Conservation (phyloP, 169 alveolate species). For the Theileria annulata region DNA sequence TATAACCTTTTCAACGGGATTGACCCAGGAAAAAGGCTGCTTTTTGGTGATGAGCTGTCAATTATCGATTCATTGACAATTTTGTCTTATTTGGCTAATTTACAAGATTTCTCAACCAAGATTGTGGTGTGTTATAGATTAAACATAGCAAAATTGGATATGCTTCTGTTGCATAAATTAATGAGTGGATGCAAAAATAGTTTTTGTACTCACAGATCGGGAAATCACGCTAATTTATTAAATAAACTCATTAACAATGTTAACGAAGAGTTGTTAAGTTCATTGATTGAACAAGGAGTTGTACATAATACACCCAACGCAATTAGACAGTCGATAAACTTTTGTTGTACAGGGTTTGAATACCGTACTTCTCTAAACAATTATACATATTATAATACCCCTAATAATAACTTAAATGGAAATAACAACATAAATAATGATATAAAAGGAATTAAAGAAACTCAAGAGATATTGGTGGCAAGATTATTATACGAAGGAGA, state of each 20-base stretch:
- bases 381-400: too few relatives aligned
- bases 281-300: conserved; percentile 20
- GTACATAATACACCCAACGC: neutral
- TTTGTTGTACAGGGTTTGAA: conserved; percentile 58
- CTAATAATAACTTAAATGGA: too few relatives aligned
- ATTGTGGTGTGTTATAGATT: conserved; percentile 50
- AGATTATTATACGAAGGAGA: neutral
- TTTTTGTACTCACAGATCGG: conserved; percentile 16
- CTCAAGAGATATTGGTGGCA: neutral
- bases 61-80: conserved; percentile 11
- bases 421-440: too few relatives aligned
- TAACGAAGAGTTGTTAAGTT: conserved; percentile 15
- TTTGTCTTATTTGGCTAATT: conserved; percentile 16
- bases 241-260: neutral
- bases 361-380: neutral
- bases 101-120: neutral
- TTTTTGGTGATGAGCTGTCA: neutral
- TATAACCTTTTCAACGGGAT: neutral
- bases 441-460: too few relatives aligned
- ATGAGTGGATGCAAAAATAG: conserved; percentile 1
- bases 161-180: conserved; percentile 31
- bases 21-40: neutral
- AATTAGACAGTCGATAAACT: conserved; percentile 15
- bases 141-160: conserved; percentile 15
- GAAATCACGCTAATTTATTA: conserved; percentile 4